These are phyloP conservation scores for Trametes maxima DNA, from an alignment of 768 basidiomycete genomes.

Conservation along the genomic window DNA sequence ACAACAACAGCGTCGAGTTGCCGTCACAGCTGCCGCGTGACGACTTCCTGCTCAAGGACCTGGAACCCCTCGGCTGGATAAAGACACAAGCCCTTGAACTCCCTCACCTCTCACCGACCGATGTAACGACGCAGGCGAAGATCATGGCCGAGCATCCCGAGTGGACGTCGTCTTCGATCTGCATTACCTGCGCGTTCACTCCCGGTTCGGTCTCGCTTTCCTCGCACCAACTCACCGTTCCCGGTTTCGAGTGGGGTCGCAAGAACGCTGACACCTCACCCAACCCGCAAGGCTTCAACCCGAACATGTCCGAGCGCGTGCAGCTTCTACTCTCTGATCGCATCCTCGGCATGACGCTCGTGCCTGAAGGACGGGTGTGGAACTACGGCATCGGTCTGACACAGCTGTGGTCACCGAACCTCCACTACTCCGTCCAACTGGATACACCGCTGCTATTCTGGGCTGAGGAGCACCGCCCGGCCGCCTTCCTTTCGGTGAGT, in stretches of 20 bases:
- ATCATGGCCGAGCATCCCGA: slow-evolving; percentile 96
- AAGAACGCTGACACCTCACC: slow-evolving; percentile 87
- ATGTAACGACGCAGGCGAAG: slow-evolving; percentile 93
- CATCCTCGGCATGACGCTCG: slow-evolving; percentile 92
- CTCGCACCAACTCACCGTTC: slow-evolving; percentile 85
- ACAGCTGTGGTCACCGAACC: slow-evolving; percentile 82
- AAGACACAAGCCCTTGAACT: slow-evolving; percentile 96
- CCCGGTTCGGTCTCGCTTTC: slow-evolving; percentile 97
- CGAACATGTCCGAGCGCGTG: slow-evolving; percentile 97
- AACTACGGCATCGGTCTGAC: slow-evolving; percentile 95
- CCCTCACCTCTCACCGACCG: slow-evolving; percentile 88
- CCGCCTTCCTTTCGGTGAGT: slow-evolving; percentile 90
- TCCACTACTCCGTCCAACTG: slow-evolving; percentile 81
- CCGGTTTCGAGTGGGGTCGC: slow-evolving; percentile 97
- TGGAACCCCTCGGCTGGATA: slow-evolving; percentile 95
- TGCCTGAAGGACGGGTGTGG: slow-evolving; percentile 94
- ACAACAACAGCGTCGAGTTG: slow-evolving; percentile 92
- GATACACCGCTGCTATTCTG: slow-evolving; percentile 96
- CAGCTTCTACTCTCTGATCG: slow-evolving; percentile 93
- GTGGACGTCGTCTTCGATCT: slow-evolving; percentile 92
- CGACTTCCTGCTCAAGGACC: slow-evolving; percentile 91
- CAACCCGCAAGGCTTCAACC: slow-evolving; percentile 93
- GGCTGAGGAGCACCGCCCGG: slow-evolving; percentile 93
- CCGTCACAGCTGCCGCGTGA: slow-evolving; percentile 90
- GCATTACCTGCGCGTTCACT: slow-evolving; percentile 93